phyloP scores from a whole-genome alignment of 2,329 filamentous ascomycete genomes.

The Diaporthe citri region DNA sequence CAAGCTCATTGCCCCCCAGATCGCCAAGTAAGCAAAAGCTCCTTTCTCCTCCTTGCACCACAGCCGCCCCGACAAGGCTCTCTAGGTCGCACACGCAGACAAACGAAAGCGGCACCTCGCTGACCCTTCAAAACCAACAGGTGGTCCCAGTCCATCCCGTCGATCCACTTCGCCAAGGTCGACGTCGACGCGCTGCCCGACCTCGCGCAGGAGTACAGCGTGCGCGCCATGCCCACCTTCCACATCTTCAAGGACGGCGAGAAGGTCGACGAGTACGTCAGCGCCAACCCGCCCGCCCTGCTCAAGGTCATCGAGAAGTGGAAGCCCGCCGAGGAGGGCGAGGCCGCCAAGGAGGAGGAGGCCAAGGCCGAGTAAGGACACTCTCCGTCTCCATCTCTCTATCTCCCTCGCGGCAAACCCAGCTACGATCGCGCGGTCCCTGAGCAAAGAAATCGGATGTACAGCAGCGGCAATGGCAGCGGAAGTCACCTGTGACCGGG shows the following conservation, averaged over 20 bases:
- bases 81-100: not conserved
- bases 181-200: conserved; percentile 88
- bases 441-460: conserved; percentile 5
- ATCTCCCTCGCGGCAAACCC: not conserved
- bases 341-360: conserved; percentile 26
- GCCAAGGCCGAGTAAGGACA: conserved; percentile 39
- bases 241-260: conserved; percentile 84
- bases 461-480: not conserved
- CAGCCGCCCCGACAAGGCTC: not conserved
- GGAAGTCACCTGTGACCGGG: conserved; percentile 10
- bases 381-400: not conserved
- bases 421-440: not conserved
- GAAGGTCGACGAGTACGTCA: conserved; percentile 80
- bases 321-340: conserved; percentile 38
- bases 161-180: conserved; percentile 85
- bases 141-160: conserved; percentile 65
- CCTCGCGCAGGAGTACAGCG: conserved; percentile 80
- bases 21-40: conserved; percentile 69
- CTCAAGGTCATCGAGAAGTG: conserved; percentile 55
- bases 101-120: not conserved
- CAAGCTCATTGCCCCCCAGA: conserved; percentile 86
- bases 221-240: conserved; percentile 96
- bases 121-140: conserved; percentile 52
- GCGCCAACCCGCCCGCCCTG: conserved; percentile 82
- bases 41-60: conserved; percentile 36